Evolutionary conservation across 495 filamentous ascomycete species (phyloP).

Genomic region (Penicillium coffeae): DNA sequence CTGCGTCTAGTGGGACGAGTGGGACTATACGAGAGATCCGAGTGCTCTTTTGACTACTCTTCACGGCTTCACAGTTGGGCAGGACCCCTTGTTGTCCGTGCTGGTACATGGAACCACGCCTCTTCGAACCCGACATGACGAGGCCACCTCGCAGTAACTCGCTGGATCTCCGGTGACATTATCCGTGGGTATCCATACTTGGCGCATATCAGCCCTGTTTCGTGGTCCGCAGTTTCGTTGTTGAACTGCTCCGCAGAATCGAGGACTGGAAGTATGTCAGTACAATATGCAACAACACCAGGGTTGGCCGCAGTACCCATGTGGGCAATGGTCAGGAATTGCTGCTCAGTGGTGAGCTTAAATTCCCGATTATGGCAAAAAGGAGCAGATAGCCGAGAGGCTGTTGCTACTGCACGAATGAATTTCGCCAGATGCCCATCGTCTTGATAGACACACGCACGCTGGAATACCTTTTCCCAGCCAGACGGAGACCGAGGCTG

Average conservation of each 20-base stretch:
- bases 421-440: slow-evolving; percentile 40
- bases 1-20: too few relatives aligned
- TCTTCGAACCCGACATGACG: slow-evolving; percentile 18
- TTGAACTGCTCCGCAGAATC: slow-evolving; percentile 20
- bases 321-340: slow-evolving; percentile 33
- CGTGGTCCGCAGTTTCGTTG: slow-evolving; percentile 3
- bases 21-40: too few relatives aligned
- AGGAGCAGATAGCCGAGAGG: slow-evolving; percentile 17
- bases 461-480: slow-evolving; percentile 28
- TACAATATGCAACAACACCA: neutral
- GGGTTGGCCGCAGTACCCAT: too few relatives aligned
- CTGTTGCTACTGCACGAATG: slow-evolving; percentile 31
- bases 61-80: slow-evolving; percentile 14
- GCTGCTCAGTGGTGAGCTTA: slow-evolving; percentile 20
- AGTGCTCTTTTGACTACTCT: too few relatives aligned
- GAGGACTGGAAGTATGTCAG: too few relatives aligned
- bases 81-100: slow-evolving; percentile 1
- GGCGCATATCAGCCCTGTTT: slow-evolving; percentile 12
- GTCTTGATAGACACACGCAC: slow-evolving; percentile 26
- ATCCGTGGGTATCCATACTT: slow-evolving; percentile 9
- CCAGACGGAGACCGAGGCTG: slow-evolving; percentile 13
- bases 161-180: slow-evolving; percentile 14
- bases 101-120: slow-evolving; percentile 22
- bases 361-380: slow-evolving; percentile 9
- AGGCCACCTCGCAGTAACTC: slow-evolving; percentile 18